Evolutionary conservation across 371 early-diverging fungal species (phyloP).

Genomic region (Capillidium heterosporum): DNA sequence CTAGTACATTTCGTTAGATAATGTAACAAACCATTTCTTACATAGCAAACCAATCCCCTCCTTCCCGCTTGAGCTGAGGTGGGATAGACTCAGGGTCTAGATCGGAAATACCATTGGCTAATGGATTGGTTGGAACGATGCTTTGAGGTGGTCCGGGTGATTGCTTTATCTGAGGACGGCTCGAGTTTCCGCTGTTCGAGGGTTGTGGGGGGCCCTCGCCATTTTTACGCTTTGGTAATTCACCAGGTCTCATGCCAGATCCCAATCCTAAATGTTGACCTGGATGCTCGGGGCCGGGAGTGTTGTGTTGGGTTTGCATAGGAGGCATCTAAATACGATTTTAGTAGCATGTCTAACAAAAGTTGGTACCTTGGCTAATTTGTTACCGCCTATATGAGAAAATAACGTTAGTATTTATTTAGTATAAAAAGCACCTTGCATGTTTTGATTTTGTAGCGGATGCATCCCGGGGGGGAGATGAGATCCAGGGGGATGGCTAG

Average conservation of each 20-base stretch:
- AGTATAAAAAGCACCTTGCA: not conserved
- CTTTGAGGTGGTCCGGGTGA: not conserved
- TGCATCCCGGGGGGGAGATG: constrained; percentile 7
- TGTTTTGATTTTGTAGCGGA: not conserved
- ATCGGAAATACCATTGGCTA: constrained; percentile 42
- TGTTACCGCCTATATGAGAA: not conserved
- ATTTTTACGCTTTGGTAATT: not conserved
- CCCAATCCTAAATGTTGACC: not conserved
- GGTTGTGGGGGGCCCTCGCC: not conserved
- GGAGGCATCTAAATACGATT: not conserved
- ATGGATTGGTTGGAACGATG: constrained; percentile 10
- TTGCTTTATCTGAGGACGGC: not conserved
- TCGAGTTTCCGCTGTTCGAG: not conserved
- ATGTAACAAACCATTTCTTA: constrained; percentile 16
- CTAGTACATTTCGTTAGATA: constrained; percentile 10
- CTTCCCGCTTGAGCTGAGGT: constrained; percentile 65
- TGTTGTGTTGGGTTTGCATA: not conserved
- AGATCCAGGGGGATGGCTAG: constrained; percentile 4
- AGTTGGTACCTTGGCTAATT: not conserved
- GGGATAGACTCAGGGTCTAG: constrained; percentile 70
- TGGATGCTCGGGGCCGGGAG: not conserved
- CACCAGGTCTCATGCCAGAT: not conserved
- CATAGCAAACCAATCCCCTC: constrained; percentile 79
- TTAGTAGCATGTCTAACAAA: not conserved
- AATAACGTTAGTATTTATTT: not conserved